Evolutionary conservation across 495 filamentous ascomycete species (phyloP).

Genomic region (Penicillium atrosanguineum): DNA sequence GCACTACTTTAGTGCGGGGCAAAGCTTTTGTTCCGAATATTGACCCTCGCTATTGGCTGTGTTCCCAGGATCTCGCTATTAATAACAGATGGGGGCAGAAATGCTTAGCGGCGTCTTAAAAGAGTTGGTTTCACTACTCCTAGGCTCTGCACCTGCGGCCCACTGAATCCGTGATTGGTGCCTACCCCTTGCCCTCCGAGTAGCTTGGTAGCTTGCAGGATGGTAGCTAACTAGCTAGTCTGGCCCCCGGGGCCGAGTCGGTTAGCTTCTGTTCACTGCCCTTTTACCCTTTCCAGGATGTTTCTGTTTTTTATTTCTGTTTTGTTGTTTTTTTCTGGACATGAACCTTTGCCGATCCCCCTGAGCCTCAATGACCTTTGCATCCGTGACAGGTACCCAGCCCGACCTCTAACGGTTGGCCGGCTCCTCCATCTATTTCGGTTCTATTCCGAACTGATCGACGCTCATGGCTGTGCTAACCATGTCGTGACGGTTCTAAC

Average conservation of each 20-base stretch:
- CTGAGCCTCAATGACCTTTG: not conserved
- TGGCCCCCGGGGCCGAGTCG: not conserved
- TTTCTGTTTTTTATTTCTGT: not conserved
- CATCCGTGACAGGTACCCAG: not conserved
- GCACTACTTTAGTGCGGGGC: not conserved
- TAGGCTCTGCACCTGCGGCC: not conserved
- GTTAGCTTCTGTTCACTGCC: not conserved
- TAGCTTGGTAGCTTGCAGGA: not conserved
- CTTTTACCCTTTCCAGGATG: not conserved
- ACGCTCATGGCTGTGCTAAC: not conserved
- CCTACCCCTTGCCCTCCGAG: not conserved
- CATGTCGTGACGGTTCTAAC: not conserved
- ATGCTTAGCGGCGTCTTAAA: not conserved
- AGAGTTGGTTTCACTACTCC: not conserved
- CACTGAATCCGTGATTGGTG: not conserved
- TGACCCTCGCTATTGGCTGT: not conserved
- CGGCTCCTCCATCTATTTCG: not conserved
- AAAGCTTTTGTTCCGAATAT: slow-evolving; percentile 4
- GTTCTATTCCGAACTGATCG: not conserved
- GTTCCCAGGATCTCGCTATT: not conserved
- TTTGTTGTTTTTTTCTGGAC: not conserved
- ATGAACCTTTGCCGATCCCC: not conserved
- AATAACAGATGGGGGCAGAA: not conserved
- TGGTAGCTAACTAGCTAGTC: not conserved
- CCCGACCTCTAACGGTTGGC: not conserved